phyloP scores from a whole-genome alignment of 306 rosid species.

The Rosa persica region DNA sequence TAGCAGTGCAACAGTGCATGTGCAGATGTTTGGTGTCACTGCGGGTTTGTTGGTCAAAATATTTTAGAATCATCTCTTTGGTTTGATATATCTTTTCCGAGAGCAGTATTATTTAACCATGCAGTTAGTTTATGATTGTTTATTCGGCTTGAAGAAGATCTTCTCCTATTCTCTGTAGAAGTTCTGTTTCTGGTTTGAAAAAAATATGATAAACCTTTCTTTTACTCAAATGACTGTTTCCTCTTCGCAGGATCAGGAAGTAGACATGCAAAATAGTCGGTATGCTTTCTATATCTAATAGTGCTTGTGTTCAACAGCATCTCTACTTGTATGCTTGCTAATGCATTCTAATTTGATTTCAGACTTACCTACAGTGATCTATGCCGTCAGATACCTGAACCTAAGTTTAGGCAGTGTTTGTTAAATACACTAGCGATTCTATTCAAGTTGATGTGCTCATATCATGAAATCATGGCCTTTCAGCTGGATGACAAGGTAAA shows the following conservation, averaged over 20 bases:
- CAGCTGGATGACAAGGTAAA: constrained; percentile 72
- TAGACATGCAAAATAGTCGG: constrained; percentile 68
- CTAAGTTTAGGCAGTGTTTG: constrained; percentile 88
- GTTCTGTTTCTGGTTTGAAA: neutral
- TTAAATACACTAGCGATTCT: constrained; percentile 74
- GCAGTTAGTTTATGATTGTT: neutral
- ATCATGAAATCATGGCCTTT: constrained; percentile 86
- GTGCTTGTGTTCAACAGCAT: constrained; percentile 16
- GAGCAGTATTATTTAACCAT: neutral
- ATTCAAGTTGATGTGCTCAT: constrained; percentile 83
- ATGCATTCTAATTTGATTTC: constrained; percentile 37
- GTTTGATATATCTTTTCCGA: neutral
- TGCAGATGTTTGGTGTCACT: neutral
- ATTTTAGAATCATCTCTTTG: neutral
- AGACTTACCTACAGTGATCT: constrained; percentile 98
- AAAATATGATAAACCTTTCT: constrained; percentile 7
- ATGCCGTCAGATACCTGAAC: constrained; percentile 86
- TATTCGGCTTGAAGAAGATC: neutral
- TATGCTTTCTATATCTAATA: constrained; percentile 39
- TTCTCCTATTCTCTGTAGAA: neutral
- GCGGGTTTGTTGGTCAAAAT: neutral
- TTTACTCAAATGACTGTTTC: constrained; percentile 31
- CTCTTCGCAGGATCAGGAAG: constrained; percentile 73
- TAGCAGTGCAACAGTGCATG: constrained; percentile 4
- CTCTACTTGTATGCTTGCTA: constrained; percentile 30